A percentile compares a stretch with the other conserved stretches of the same genome.
These are phyloP conservation scores for Debaryomyces hansenii DNA, from an alignment of 805 yeast species.

Conservation along the genomic window DNA sequence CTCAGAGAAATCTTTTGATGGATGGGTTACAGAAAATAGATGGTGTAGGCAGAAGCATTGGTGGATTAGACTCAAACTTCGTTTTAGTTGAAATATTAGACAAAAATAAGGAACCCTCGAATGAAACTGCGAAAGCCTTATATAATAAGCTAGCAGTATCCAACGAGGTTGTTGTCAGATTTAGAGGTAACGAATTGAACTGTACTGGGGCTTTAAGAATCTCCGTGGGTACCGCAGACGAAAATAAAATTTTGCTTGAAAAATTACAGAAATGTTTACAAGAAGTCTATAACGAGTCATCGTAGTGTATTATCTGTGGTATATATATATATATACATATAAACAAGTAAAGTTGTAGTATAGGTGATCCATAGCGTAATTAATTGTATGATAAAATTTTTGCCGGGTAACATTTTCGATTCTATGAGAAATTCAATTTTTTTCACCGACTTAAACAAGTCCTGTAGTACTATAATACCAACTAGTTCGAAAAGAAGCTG, in stretches of 20 bases:
- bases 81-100: slow-evolving; percentile 71
- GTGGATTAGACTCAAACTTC: slow-evolving; percentile 87
- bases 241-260: slow-evolving; percentile 58
- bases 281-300: slow-evolving; percentile 9
- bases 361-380: neutral
- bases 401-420: neutral
- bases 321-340: too few relatives aligned
- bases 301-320: neutral
- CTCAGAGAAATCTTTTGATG: slow-evolving; percentile 57
- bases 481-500: too few relatives aligned
- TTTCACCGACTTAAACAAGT: neutral
- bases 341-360: too few relatives aligned
- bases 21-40: slow-evolving; percentile 53
- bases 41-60: slow-evolving; percentile 72
- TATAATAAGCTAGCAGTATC: slow-evolving; percentile 71
- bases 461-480: too few relatives aligned
- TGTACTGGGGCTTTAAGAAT: slow-evolving; percentile 87
- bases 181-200: slow-evolving; percentile 86
- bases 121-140: slow-evolving; percentile 61
- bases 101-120: slow-evolving; percentile 61
- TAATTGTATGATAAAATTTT: neutral
- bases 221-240: slow-evolving; percentile 81
- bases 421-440: neutral
- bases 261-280: slow-evolving; percentile 38
- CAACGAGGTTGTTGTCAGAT: slow-evolving; percentile 82